Conservation (phyloP, 345 rosid species). For the Clarkia xantiana region DNA sequence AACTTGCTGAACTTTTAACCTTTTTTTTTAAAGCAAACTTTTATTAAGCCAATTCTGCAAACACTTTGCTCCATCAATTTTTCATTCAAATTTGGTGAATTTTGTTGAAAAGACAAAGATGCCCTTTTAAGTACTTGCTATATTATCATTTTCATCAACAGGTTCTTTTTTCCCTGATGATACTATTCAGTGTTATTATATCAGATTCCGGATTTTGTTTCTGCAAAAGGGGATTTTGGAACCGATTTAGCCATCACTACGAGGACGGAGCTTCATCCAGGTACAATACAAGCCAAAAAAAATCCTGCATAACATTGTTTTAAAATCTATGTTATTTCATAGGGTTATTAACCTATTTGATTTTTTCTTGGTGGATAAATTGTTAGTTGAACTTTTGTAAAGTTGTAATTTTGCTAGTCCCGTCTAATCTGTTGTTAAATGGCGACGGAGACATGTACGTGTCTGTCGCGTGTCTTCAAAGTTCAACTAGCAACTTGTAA, state of each 20-base stretch:
- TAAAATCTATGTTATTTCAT: neutral
- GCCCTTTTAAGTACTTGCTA: neutral
- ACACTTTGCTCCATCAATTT: neutral
- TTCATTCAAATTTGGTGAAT: neutral
- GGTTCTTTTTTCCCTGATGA: neutral
- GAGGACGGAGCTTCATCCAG: conserved; percentile 82
- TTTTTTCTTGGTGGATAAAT: no score
- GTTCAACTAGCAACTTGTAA: no score
- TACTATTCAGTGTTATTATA: neutral
- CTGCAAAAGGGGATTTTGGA: conserved; percentile 74
- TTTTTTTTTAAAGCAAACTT: no score
- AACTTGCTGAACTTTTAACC: no score
- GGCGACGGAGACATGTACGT: no score
- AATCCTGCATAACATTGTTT: conserved; percentile 7
- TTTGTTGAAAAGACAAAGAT: neutral
- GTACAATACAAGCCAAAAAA: conserved; percentile 17
- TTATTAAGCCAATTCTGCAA: neutral
- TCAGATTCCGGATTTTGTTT: conserved; percentile 69
- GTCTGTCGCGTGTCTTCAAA: no score
- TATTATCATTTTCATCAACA: neutral
- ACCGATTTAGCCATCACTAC: conserved; percentile 73
- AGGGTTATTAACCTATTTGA: conserved; percentile 1
- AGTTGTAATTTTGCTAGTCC: no score
- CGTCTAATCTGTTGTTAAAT: no score
- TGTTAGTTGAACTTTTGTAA: no score